Evolutionary conservation across 768 basidiomycete species (phyloP), one percentile per base, ranked within the genome.

Genomic region (Phlebiopsis gigantea): DNA sequence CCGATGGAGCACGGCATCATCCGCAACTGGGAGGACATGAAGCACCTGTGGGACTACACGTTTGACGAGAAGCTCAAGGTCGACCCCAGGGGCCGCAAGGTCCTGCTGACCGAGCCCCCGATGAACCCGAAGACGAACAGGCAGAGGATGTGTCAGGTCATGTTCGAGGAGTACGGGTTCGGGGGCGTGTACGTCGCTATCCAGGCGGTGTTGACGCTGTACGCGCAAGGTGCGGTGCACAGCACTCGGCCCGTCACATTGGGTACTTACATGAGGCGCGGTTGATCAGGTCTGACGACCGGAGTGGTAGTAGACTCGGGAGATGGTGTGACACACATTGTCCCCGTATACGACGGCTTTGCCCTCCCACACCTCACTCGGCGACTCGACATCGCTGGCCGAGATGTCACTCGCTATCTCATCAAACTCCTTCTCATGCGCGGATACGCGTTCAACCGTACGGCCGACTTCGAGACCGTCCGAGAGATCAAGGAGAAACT

Each of bases 401-500:
- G 97, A 62, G 97, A 99, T 69, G 97, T 99, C 46, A 99, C 97
- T 46, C 85, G 94, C 65, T 99, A 99, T 73, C 78, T 99, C 72
- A 99, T 99, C 82, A 99, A 98, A 75, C 81, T 99, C n/a, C 79
- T 99, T 30, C 83, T 98, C 64, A 98, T 98, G 95, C 86, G 96
- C n/a, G 97, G 97, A n/a, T 98, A 99, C 71, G 97, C 97, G 0
- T 98, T 99, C 81, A 98, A 99, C 74, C 85, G 97, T 41, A 99
- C 97, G 2, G 97, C 97, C 25, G 97, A 99, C 75, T 99, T 99
- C 66, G 97, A 99, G 77, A 99, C 97, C 1, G 97, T 99, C 21
- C 77, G 96, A 29, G 93, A 97, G 71, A 98, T 99, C 75, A 99
- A 99, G 75, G 97, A 99, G 78, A 97, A 95, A 71, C 73, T 98